Percentiles rank a stretch among this genome's conserved stretches.
Evolutionary conservation across 2,329 filamentous ascomycete genomes (phyloP).

Genomic region (Lasiodiplodia sp.): DNA sequence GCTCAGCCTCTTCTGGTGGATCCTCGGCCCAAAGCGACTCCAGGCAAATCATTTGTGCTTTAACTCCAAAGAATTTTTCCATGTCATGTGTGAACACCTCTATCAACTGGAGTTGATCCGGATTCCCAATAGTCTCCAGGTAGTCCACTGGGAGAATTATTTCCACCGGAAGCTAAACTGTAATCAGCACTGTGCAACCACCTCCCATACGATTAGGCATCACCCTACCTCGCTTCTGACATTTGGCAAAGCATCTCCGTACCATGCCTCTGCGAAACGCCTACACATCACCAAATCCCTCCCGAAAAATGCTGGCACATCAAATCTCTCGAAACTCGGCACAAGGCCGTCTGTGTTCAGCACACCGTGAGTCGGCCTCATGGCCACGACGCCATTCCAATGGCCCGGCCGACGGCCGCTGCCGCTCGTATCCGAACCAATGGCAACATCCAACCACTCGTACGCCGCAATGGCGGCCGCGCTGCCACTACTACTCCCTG

Average conservation of each 20-base stretch:
- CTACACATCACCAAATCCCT: constrained; percentile 29
- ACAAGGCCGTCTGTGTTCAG: constrained; percentile 32
- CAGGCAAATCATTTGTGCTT: background rate
- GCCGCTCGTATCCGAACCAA: constrained; percentile 31
- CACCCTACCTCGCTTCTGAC: background rate
- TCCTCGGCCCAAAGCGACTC: background rate
- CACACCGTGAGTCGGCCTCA: constrained; percentile 32
- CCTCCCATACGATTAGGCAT: background rate
- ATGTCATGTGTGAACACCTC: background rate
- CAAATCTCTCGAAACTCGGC: constrained; percentile 31
- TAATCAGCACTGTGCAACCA: background rate
- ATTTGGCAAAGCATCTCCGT: constrained; percentile 29
- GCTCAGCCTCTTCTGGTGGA: background rate
- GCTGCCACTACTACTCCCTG: constrained; percentile 12
- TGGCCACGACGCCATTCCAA: constrained; percentile 36
- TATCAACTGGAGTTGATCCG: background rate
- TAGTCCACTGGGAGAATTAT: background rate
- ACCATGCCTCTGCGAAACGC: constrained; percentile 32
- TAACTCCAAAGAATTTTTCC: background rate
- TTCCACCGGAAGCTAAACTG: background rate
- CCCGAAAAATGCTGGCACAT: constrained; percentile 33
- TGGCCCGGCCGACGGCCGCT: constrained; percentile 33
- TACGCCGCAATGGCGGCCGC: constrained; percentile 21
- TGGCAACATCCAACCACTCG: constrained; percentile 10
- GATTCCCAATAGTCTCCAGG: background rate